phyloP scores from a whole-genome alignment of 1,284 basidiomycete genomes.

The Moesziomyces aphidis region DNA sequence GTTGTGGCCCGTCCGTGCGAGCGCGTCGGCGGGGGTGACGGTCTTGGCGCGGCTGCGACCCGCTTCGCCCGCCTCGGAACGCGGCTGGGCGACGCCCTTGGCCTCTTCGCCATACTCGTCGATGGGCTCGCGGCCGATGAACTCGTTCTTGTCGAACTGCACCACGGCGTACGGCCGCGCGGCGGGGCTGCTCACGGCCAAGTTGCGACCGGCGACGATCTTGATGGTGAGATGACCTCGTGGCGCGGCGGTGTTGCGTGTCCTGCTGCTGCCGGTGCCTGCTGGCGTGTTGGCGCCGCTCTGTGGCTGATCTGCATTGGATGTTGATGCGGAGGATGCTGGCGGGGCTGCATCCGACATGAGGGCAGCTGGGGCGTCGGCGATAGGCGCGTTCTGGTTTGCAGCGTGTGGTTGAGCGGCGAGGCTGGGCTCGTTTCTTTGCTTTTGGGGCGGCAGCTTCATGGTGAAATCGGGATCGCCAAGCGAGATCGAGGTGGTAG shows the following conservation, averaged over 20 bases:
- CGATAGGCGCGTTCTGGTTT: background rate
- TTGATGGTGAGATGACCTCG: conserved; percentile 93
- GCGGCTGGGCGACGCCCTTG: conserved; percentile 79
- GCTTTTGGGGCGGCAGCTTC: conserved; percentile 61
- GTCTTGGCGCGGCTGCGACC: conserved; percentile 70
- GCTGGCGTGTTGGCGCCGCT: conserved; percentile 8
- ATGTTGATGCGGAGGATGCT: conserved; percentile 11
- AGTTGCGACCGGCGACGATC: conserved; percentile 89
- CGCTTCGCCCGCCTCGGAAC: conserved; percentile 74
- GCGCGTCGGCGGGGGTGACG: conserved; percentile 47
- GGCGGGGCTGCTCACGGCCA: conserved; percentile 70
- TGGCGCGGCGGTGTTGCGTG: conserved; percentile 63
- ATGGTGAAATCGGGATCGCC: conserved; percentile 65
- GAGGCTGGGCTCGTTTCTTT: conserved; percentile 20
- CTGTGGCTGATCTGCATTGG: conserved; percentile 1
- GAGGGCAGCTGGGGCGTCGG: conserved; percentile 5
- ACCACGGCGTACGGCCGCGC: conserved; percentile 94
- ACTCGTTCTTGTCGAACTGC: conserved; percentile 99
- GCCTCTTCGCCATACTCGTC: conserved; percentile 86
- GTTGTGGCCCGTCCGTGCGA: conserved; percentile 64
- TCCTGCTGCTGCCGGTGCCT: conserved; percentile 15
- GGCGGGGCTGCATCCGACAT: conserved; percentile 8
- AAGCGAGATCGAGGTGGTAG: conserved; percentile 58
- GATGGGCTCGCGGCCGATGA: conserved; percentile 90
- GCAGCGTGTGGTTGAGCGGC: conserved; percentile 15